Evolutionary conservation across 108 stramenopile species (phyloP).

Genomic region (Pseudonitzschia multiseries): DNA sequence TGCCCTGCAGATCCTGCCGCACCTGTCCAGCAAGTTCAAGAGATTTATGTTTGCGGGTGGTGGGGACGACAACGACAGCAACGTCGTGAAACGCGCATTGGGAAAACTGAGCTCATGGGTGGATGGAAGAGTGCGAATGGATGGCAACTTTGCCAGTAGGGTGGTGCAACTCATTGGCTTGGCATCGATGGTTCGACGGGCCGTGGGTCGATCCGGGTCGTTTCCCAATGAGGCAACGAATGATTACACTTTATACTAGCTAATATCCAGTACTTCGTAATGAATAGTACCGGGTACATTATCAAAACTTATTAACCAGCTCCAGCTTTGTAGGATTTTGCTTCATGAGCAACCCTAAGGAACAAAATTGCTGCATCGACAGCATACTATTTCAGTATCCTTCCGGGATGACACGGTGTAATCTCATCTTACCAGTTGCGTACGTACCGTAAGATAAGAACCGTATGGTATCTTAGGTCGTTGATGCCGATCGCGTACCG

Average conservation of each 20-base stretch:
- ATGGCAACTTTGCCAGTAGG: slow-evolving; percentile 12
- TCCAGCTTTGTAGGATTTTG: no score
- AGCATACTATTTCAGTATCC: no score
- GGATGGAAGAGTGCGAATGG: slow-evolving; percentile 4
- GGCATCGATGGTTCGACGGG: slow-evolving; percentile 17
- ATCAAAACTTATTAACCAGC: no score
- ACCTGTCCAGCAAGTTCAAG: slow-evolving; percentile 19
- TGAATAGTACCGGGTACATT: no score
- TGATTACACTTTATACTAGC: not conserved
- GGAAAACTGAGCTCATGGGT: not conserved
- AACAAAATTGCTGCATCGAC: no score
- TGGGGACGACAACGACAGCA: not conserved
- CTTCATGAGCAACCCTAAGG: no score
- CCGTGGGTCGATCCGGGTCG: slow-evolving; percentile 2
- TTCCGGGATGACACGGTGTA: no score
- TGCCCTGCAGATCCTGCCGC: slow-evolving; percentile 32
- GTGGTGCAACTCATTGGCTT: slow-evolving; percentile 5
- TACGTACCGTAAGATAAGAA: no score
- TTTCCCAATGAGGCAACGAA: not conserved
- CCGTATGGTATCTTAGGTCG: no score
- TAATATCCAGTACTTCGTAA: no score
- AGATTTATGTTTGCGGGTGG: not conserved
- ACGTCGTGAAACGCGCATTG: not conserved
- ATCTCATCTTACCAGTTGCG: no score
- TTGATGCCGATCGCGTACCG: no score